Conservation (phyloP, 805 yeast species). For the Candida xiaguanensis region DNA sequence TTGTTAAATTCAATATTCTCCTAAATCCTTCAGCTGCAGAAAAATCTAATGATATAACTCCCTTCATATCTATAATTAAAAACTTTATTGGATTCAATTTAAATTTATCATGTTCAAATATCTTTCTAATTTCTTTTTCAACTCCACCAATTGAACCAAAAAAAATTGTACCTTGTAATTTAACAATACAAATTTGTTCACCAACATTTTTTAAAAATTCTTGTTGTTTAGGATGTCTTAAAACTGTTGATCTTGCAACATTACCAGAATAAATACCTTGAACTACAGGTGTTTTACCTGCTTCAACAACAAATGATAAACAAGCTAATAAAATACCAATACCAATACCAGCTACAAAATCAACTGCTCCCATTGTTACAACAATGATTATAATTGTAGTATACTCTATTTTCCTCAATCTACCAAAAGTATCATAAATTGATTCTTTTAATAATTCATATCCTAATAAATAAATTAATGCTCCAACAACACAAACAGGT, state of each 20-base stretch:
- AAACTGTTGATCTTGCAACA: conserved; percentile 86
- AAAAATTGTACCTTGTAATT: conserved; percentile 83
- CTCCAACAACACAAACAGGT: conserved; percentile 94
- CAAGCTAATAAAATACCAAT: conserved; percentile 91
- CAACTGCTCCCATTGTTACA: conserved; percentile 93
- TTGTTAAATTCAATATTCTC: conserved; percentile 74
- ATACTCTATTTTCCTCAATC: conserved; percentile 74
- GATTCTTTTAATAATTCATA: conserved; percentile 88
- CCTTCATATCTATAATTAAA: conserved; percentile 78
- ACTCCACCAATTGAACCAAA: conserved; percentile 95
- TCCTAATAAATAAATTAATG: conserved; percentile 85
- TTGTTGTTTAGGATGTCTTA: conserved; percentile 86
- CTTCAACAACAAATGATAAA: conserved; percentile 90
- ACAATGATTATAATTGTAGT: conserved; percentile 80
- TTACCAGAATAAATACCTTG: conserved; percentile 81
- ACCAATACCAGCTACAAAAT: conserved; percentile 88
- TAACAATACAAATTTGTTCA: conserved; percentile 82
- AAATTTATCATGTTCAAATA: conserved; percentile 56
- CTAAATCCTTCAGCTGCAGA: conserved; percentile 96
- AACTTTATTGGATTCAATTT: conserved; percentile 65
- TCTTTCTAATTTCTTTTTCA: conserved; percentile 65
- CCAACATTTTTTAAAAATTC: conserved; percentile 83
- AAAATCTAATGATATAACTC: conserved; percentile 79
- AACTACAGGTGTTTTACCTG: conserved; percentile 79
- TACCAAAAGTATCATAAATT: conserved; percentile 76